These are phyloP conservation scores for Trichophyton rubrum DNA, from an alignment of 2,329 filamentous ascomycete species.

Conservation along the genomic window DNA sequence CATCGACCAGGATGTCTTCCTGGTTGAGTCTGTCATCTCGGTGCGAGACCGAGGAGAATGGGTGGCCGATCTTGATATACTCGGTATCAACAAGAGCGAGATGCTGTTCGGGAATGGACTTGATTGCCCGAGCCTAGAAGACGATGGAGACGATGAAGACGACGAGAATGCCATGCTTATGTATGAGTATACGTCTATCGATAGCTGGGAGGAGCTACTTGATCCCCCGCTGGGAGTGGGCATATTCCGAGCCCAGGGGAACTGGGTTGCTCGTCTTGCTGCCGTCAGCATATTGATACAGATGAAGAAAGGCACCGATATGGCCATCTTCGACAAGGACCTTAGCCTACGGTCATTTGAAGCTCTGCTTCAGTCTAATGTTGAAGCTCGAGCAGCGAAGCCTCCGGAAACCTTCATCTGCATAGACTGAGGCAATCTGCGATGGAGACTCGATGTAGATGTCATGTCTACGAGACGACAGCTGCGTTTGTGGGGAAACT, in stretches of 20 bases:
- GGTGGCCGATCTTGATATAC: constrained; percentile 17
- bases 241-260: constrained; percentile 11
- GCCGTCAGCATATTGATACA: not conserved
- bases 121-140: not conserved
- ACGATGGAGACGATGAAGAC: not conserved
- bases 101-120: not conserved
- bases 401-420: not conserved
- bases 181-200: constrained; percentile 6
- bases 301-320: not conserved
- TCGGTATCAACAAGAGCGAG: not conserved
- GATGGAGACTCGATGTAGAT: not conserved
- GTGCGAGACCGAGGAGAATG: constrained; percentile 15
- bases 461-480: too few species aligned
- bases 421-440: not conserved
- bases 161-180: not conserved
- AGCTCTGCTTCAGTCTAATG: not conserved
- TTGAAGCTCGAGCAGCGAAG: not conserved
- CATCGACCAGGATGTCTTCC: constrained; percentile 12
- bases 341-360: not conserved
- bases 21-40: constrained; percentile 14
- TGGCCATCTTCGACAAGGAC: not conserved
- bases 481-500: too few species aligned
- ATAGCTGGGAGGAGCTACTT: constrained; percentile 12
- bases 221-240: constrained; percentile 7
- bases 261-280: constrained; percentile 12